phyloP scores from a whole-genome alignment of 768 basidiomycete genomes.

The Rhizopogon sp. region DNA sequence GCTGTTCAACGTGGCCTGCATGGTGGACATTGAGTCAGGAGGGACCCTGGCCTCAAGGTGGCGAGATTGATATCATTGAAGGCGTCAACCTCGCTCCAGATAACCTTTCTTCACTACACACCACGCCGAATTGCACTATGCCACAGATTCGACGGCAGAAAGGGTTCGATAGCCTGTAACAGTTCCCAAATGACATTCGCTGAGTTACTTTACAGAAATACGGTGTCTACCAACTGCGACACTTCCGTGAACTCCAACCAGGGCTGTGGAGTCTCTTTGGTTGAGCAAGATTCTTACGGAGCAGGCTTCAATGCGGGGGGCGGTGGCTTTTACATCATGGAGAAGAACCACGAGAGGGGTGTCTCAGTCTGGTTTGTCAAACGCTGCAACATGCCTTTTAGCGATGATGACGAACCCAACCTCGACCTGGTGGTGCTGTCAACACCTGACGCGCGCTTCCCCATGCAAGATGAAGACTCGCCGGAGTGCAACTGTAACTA shows the following conservation, averaged over 20 bases:
- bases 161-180: constrained; percentile 33
- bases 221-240: constrained; percentile 44
- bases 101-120: constrained; percentile 55
- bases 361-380: constrained; percentile 59
- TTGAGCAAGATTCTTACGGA: constrained; percentile 38
- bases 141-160: constrained; percentile 33
- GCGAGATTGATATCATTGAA: constrained; percentile 60
- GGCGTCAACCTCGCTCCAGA: constrained; percentile 44
- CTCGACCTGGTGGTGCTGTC: background rate
- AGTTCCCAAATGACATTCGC: background rate
- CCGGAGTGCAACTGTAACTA: constrained; percentile 40
- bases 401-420: background rate
- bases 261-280: constrained; percentile 54
- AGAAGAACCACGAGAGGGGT: constrained; percentile 34
- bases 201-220: constrained; percentile 22
- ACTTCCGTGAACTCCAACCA: constrained; percentile 45
- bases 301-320: constrained; percentile 41
- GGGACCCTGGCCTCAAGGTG: constrained; percentile 58
- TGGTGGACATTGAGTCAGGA: constrained; percentile 51
- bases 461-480: constrained; percentile 21
- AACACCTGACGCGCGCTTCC: constrained; percentile 46
- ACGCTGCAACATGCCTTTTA: constrained; percentile 38
- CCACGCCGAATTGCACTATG: constrained; percentile 45
- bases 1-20: constrained; percentile 60
- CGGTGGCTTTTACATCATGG: constrained; percentile 61